Evolutionary conservation across 2,329 filamentous ascomycete genomes (phyloP).

Genomic region (Apiospora marii): DNA sequence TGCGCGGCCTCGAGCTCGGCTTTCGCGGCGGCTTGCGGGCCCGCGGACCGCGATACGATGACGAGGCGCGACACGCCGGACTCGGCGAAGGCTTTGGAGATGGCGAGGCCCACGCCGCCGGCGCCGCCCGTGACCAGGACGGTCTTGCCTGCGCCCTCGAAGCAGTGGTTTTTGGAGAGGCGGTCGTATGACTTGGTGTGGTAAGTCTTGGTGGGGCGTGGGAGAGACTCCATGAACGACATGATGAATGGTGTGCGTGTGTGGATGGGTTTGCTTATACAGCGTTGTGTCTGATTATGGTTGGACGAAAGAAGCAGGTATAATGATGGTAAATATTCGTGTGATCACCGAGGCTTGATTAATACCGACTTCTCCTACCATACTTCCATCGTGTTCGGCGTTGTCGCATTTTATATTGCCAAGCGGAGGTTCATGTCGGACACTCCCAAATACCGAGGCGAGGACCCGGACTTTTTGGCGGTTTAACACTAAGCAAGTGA

Average conservation of each 20-base stretch:
- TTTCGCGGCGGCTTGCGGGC: not conserved
- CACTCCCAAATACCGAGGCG: not conserved
- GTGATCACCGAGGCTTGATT: not conserved
- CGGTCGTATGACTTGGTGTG: not conserved
- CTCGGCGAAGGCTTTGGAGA: not conserved
- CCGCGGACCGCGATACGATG: not conserved
- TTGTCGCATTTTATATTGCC: not conserved
- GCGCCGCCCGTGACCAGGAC: not conserved
- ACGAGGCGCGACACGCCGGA: not conserved
- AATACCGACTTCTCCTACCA: not conserved
- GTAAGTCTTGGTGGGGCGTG: not conserved
- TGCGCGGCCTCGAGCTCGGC: conserved; percentile 10
- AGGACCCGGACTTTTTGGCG: not conserved
- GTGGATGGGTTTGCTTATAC: not conserved
- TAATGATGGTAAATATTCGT: not conserved
- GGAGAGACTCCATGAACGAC: not conserved
- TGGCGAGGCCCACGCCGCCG: conserved; percentile 6
- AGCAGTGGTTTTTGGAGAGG: not conserved
- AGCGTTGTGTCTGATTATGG: not conserved
- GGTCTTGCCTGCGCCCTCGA: conserved; percentile 1
- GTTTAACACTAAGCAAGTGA: not conserved
- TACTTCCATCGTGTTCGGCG: not conserved
- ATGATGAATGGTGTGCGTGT: not conserved
- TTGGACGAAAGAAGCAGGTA: not conserved
- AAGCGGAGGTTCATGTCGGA: not conserved